phyloP scores from a whole-genome alignment of 352 stramenopile genomes.

The Globisporangium yorkense region DNA sequence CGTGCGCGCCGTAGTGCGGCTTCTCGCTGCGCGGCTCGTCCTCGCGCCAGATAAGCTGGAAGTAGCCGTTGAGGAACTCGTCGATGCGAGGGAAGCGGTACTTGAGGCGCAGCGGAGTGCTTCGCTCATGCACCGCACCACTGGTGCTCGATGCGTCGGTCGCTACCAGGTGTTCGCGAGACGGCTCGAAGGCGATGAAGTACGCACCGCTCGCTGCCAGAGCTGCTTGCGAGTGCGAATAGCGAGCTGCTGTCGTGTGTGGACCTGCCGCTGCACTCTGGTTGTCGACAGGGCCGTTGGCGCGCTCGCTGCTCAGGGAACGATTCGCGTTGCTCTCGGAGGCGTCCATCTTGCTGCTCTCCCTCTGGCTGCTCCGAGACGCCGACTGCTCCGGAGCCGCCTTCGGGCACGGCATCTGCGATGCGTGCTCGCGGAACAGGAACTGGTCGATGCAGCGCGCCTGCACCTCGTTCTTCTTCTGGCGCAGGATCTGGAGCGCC shows the following conservation, averaged over 20 bases:
- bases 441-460: constrained; percentile 13
- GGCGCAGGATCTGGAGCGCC: constrained; percentile 27
- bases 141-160: constrained; percentile 14
- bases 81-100: constrained; percentile 40
- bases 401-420: background rate
- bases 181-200: constrained; percentile 38
- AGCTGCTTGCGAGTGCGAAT: background rate
- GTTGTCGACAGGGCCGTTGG: background rate
- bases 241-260: background rate
- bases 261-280: constrained; percentile 6
- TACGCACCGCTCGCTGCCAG: constrained; percentile 11
- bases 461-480: constrained; percentile 26
- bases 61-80: constrained; percentile 47
- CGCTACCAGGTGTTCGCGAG: constrained; percentile 27
- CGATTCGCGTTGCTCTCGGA: background rate
- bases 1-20: constrained; percentile 37
- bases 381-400: background rate
- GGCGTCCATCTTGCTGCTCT: background rate
- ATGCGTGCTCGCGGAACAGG: constrained; percentile 9
- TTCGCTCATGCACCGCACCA: constrained; percentile 37
- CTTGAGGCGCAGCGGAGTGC: constrained; percentile 27
- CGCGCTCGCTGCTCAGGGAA: background rate
- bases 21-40: constrained; percentile 45
- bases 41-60: constrained; percentile 58
- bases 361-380: too few relatives aligned